Evolutionary conservation across 1,284 basidiomycete genomes (phyloP).

Genomic region (Cutaneotrichosporon mucoides): DNA sequence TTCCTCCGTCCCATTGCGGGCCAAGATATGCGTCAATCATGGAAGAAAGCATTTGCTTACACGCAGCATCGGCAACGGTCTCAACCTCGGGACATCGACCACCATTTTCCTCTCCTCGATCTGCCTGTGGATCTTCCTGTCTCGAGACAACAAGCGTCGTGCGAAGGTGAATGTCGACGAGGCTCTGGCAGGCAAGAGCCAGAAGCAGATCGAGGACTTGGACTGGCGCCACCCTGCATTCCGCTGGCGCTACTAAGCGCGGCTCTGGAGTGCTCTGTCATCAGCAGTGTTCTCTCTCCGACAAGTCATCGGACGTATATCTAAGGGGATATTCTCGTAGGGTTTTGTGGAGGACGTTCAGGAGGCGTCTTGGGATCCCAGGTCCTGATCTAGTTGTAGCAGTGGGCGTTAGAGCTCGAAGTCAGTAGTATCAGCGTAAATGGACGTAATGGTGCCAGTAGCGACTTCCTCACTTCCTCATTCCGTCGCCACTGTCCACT

Average conservation of each 20-base stretch:
- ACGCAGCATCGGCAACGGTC: constrained; percentile 16
- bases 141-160: constrained; percentile 13
- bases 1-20: background rate
- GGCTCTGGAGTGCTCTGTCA: too few species aligned
- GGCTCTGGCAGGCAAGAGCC: background rate
- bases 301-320: too few species aligned
- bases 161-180: constrained; percentile 8
- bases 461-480: too few species aligned
- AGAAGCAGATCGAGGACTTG: constrained; percentile 10
- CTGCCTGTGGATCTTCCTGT: constrained; percentile 5
- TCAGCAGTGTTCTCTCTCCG: too few species aligned
- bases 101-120: constrained; percentile 6
- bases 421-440: too few species aligned
- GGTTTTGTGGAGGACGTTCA: too few species aligned
- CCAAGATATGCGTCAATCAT: background rate
- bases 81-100: constrained; percentile 17
- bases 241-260: constrained; percentile 9
- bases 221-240: constrained; percentile 19
- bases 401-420: too few species aligned
- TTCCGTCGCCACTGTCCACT: too few species aligned
- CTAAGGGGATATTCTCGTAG: too few species aligned
- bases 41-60: background rate
- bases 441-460: too few species aligned
- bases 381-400: too few species aligned
- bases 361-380: too few species aligned